Base-by-base conservation (phyloP, 192 early-diverging fungal genomes). In the Backusella sp. region DNA sequence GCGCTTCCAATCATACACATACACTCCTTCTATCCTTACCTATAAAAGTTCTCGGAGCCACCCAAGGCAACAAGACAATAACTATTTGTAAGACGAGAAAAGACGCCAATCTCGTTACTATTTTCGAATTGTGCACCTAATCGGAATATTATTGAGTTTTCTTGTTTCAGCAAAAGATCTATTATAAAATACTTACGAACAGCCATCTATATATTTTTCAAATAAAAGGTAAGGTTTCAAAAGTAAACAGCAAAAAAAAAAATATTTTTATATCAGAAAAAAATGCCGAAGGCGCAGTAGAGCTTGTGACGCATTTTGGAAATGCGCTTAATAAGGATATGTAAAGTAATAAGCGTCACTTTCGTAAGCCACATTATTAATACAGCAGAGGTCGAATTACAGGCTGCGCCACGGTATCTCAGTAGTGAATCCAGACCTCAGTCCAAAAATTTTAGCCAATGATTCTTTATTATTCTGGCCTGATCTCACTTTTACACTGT, bases 41-140 rank as follows among this genome's bases (percentile, higher is more conserved):
- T 95, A 90, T 99, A 99, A 89, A 99, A 99, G 93, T 99, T 99
- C 82, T 98, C 98, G 14, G 96, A 98, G 44, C 98, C 98, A 77
- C 98, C 98, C 65, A 98, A 88, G 35, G 97, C 96, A 39, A 98
- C 96, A 74, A 99, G 88, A 83, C 95, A 96, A 86, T 99, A 99
- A 44, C 95, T 92, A 89, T 99, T 99, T 83, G 98, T 99, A 77
- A 99, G 91, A 76, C 93, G 90, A 81, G 97, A 90, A 74, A 99
- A 99, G 66, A 99, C 98, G 71, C 98, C 98, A 84, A 99, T 96
- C 84, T 99, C 98, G 87, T 98, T 98, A 86, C 88, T 95, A 89
- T 98, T 99, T 89, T 99, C 98, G 83, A 99, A 99, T 87, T 96
- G 95, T 34, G 96, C 95, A 83, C 96, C 90, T 88, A 79, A 62